A percentile compares a stretch with the other conserved stretches of the same genome.
Evolutionary conservation across 192 early-diverging fungal genomes (phyloP).

Genomic region (Chytriomyces hyalinus): DNA sequence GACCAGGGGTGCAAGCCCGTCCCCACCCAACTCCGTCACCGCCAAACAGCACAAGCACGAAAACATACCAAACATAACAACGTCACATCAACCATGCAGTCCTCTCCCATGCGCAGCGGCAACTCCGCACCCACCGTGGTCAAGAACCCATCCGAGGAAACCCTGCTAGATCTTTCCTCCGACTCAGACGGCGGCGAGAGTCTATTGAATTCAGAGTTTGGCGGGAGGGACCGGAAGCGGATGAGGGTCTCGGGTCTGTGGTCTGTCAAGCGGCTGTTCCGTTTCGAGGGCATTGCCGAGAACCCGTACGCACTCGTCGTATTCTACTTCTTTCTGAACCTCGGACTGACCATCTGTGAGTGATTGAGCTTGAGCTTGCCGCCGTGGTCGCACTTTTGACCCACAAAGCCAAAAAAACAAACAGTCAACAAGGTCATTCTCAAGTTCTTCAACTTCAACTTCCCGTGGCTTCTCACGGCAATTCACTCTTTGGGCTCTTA

Average conservation of each 20-base stretch:
- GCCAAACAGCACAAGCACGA: too few relatives aligned
- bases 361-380: neutral
- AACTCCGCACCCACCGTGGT: too few relatives aligned
- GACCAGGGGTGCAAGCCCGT: too few relatives aligned
- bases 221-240: too few relatives aligned
- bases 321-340: slow-evolving; percentile 76
- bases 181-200: too few relatives aligned
- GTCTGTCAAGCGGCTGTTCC: neutral
- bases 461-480: slow-evolving; percentile 87
- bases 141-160: too few relatives aligned
- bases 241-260: neutral
- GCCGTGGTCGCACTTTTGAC: slow-evolving; percentile 7
- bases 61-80: too few relatives aligned
- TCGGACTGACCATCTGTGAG: slow-evolving; percentile 74
- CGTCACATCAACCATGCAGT: too few relatives aligned
- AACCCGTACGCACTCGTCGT: slow-evolving; percentile 40
- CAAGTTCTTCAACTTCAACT: slow-evolving; percentile 72
- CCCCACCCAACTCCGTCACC: too few relatives aligned
- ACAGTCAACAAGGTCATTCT: slow-evolving; percentile 81
- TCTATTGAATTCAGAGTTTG: too few relatives aligned
- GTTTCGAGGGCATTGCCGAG: neutral
- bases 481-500: slow-evolving; percentile 78
- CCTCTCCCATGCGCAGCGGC: too few relatives aligned
- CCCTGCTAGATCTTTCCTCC: too few relatives aligned
- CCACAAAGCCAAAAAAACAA: slow-evolving; percentile 60